Conservation (phyloP, 2,329 filamentous ascomycete genomes). For the Stachybotrys chartarum region DNA sequence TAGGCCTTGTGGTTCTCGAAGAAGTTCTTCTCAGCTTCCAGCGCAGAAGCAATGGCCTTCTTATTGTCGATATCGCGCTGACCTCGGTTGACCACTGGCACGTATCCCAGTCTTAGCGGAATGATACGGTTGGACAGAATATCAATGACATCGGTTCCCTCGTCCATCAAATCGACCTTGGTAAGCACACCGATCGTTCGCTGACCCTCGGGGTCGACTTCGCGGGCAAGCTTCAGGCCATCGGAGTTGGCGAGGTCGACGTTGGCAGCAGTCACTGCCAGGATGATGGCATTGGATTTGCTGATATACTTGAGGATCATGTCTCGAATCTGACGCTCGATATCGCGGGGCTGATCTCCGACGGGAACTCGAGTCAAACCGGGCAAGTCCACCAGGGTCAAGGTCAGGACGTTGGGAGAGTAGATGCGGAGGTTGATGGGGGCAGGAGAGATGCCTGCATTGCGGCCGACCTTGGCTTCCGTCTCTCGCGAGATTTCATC, state of each 20-base stretch:
- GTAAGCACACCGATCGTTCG: constrained; percentile 97
- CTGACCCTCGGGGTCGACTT: constrained; percentile 96
- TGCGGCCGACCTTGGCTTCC: constrained; percentile 90
- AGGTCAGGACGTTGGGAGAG: constrained; percentile 93
- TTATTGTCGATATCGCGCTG: constrained; percentile 98
- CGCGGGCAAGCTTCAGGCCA: constrained; percentile 88
- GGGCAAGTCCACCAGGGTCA: constrained; percentile 93
- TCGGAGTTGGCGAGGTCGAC: constrained; percentile 98
- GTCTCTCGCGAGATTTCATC: constrained; percentile 97
- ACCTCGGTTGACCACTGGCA: constrained; percentile 95
- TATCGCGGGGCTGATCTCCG: constrained; percentile 92
- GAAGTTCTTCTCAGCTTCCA: constrained; percentile 93
- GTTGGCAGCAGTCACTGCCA: constrained; percentile 94
- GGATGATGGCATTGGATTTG: constrained; percentile 96
- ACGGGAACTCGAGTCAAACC: constrained; percentile 96
- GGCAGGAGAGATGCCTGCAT: constrained; percentile 91
- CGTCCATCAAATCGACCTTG: constrained; percentile 98
- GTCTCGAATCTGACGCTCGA: constrained; percentile 91
- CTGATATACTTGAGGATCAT: constrained; percentile 99
- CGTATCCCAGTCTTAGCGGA: constrained; percentile 86
- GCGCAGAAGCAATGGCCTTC: constrained; percentile 81
- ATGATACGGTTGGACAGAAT: constrained; percentile 97
- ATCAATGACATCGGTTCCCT: constrained; percentile 96
- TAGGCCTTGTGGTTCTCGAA: constrained; percentile 99
- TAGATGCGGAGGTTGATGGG: constrained; percentile 98